phyloP scores from a whole-genome alignment of 306 rosid genomes.

The Acacia melanoxylon region DNA sequence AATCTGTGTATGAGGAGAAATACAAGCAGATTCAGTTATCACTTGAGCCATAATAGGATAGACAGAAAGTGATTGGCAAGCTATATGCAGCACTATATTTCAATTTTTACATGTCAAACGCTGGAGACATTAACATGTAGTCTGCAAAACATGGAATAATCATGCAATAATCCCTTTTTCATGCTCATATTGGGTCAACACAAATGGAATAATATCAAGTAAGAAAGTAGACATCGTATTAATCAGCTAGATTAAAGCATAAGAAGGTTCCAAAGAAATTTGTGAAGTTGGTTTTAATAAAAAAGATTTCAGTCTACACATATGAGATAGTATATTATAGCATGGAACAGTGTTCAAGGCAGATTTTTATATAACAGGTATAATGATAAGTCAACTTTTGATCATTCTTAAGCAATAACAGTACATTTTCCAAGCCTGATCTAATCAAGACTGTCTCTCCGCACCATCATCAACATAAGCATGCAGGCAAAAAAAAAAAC shows the following conservation, averaged over 20 bases:
- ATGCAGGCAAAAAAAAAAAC: no score
- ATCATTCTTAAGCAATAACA: background rate
- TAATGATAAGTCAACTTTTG: background rate
- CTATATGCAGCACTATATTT: slow-evolving; percentile 3
- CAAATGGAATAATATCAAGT: slow-evolving; percentile 3
- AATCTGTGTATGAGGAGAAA: slow-evolving; percentile 51
- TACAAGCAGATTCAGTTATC: background rate
- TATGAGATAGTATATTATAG: background rate
- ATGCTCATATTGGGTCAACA: background rate
- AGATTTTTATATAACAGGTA: background rate
- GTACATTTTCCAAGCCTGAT: background rate
- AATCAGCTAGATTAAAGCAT: background rate
- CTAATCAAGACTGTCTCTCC: background rate
- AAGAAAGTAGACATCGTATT: background rate
- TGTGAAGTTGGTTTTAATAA: background rate
- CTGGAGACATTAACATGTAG: background rate
- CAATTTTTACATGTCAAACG: slow-evolving; percentile 21
- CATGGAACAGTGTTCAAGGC: background rate
- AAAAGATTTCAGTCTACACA: background rate
- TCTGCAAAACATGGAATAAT: background rate
- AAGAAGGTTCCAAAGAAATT: slow-evolving; percentile 16
- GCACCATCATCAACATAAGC: no score
- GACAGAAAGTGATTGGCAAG: slow-evolving; percentile 3
- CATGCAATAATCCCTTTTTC: background rate
- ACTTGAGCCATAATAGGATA: background rate